Evolutionary conservation across 2,329 filamentous ascomycete genomes (phyloP).

Genomic region (Escovopsis sp.): DNA sequence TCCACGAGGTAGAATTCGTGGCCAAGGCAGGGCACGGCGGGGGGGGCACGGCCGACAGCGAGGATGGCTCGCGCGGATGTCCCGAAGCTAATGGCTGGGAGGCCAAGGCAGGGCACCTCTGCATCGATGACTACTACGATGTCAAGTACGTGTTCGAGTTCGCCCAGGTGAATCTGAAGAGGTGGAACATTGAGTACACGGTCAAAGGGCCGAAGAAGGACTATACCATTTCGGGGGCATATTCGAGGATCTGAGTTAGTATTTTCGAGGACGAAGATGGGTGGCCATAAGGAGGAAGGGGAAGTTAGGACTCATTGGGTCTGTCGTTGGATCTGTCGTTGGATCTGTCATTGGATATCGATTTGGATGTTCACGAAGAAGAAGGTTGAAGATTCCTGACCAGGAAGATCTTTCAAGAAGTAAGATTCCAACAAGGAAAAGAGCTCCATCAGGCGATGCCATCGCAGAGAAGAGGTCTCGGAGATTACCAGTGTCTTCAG

Average conservation of each 20-base stretch:
- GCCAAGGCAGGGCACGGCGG: constrained; percentile 10
- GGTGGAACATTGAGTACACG: constrained; percentile 46
- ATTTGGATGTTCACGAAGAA: too few relatives aligned
- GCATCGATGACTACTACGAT: constrained; percentile 56
- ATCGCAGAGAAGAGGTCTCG: too few relatives aligned
- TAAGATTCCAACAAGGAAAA: too few relatives aligned
- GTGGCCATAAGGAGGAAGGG: too few relatives aligned
- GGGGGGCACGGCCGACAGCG: constrained; percentile 10
- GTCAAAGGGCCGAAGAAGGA: constrained; percentile 62
- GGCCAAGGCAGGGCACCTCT: constrained; percentile 54
- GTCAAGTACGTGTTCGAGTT: constrained; percentile 54
- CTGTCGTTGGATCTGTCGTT: too few relatives aligned
- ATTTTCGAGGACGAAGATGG: too few relatives aligned
- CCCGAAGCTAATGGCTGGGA: constrained; percentile 33
- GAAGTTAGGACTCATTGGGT: too few relatives aligned
- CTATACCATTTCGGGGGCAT: constrained; percentile 44
- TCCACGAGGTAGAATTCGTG: constrained; percentile 54
- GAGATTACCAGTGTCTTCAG: too few relatives aligned
- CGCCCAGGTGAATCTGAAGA: constrained; percentile 36
- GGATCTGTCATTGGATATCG: too few relatives aligned
- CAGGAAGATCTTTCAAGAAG: too few relatives aligned
- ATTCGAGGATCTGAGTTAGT: constrained; percentile 21
- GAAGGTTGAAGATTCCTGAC: too few relatives aligned
- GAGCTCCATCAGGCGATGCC: too few relatives aligned
- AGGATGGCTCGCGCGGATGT: background rate